phyloP scores from a whole-genome alignment of 441 rosid genomes.

The Bruguiera hainesii region DNA sequence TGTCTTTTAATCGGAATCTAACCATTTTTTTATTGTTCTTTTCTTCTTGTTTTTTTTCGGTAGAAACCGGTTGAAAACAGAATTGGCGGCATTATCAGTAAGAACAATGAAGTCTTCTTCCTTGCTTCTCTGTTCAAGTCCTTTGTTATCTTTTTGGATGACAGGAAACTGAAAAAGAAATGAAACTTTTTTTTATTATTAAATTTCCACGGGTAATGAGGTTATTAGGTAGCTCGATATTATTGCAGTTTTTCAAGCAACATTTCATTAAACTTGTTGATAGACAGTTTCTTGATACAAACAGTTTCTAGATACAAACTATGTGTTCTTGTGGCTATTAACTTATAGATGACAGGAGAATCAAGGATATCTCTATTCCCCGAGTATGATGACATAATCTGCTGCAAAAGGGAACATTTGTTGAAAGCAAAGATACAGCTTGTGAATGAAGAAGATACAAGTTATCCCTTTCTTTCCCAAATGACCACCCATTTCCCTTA shows the following conservation, averaged over 20 bases:
- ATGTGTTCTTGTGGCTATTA: not conserved
- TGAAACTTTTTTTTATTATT: not conserved
- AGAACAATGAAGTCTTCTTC: constrained; percentile 14
- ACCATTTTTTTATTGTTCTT: not conserved
- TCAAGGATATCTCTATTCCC: constrained; percentile 92
- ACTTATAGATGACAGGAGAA: constrained; percentile 77
- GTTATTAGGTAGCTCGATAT: too few species aligned
- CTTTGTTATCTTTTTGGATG: too few species aligned
- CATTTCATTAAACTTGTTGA: not conserved
- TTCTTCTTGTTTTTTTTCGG: constrained; percentile 5
- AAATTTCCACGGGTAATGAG: too few species aligned
- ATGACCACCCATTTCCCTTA: constrained; percentile 63
- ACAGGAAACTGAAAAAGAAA: too few species aligned
- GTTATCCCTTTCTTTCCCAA: constrained; percentile 73
- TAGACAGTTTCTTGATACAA: too few species aligned
- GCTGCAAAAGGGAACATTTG: constrained; percentile 89
- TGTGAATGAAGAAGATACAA: constrained; percentile 90
- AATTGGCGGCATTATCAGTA: constrained; percentile 86
- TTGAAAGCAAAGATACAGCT: constrained; percentile 89
- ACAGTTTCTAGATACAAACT: too few species aligned
- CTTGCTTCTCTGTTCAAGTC: not conserved
- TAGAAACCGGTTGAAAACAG: constrained; percentile 70
- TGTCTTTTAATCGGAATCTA: not conserved
- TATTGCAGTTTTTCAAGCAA: not conserved
- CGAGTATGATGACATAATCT: constrained; percentile 86